Base-by-base conservation (phyloP, 2,329 filamentous ascomycete genomes). In the Venturia aucupariae region DNA sequence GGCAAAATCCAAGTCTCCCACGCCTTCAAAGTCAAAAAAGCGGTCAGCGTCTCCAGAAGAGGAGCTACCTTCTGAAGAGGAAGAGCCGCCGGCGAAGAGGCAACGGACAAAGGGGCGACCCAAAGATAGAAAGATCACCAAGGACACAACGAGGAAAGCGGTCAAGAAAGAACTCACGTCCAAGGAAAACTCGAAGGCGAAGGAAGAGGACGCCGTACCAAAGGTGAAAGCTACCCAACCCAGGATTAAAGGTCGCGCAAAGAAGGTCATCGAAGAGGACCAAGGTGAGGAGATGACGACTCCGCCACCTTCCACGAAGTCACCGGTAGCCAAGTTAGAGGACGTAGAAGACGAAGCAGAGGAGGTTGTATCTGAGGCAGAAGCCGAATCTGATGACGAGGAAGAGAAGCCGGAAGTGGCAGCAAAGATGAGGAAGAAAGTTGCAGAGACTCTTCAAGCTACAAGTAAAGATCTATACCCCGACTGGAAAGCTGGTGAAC, bases 401-500 rank as follows among this genome's bases (percentile, higher is more conserved):
- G 81, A 84, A 17, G 81, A 89, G 70, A 90, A 90, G 72, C 86
- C 90, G 1, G 86, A 88, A 68, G 75, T 86, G 59, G 85, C 86
- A 61, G 87, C 85, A 51, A 92, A 95, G 75, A 87, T 86, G 59
- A 86, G 90, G 55, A 85, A 93, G 74, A 90, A 90, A 74, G 84
- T 93, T 13, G 92, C 96, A 73, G 85, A 85, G 10, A 89, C 87
- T 60, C 78, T 96, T 65, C 86, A 86, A 72, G 79, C 84, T 22
- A 84, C 82, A 62, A 80, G 77, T 46, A 89, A 91, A 68, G 89
- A 96, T 71, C 86, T 89, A n/a, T 97, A 93, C 75, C 92, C 92
- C 0, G 93, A 99, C 75, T 99, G 94, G 94, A 89, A 91, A 73
- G 79, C 89, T 59, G 92, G 92, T 59, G 84, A 89, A 60, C 90